Conservation (phyloP, 192 early-diverging fungal species). For the Spizellomyces sp. region DNA sequence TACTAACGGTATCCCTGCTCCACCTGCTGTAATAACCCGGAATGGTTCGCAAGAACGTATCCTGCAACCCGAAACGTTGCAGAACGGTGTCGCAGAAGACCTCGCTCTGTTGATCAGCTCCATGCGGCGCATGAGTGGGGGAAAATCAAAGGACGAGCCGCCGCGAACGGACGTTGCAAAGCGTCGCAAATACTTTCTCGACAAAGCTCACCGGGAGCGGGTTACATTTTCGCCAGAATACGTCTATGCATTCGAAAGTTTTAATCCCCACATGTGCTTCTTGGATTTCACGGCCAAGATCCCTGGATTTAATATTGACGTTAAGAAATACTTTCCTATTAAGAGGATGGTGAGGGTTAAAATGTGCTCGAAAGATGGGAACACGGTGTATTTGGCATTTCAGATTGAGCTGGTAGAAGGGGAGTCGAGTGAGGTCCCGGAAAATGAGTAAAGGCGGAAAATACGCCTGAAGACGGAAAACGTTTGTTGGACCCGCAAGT, state of each 20-base stretch:
- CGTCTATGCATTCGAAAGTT: slow-evolving; percentile 29
- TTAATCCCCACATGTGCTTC: slow-evolving; percentile 30
- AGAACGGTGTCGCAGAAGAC: slow-evolving; percentile 22
- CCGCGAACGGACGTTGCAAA: slow-evolving; percentile 21
- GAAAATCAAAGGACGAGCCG: slow-evolving; percentile 1
- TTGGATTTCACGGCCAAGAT: slow-evolving; percentile 24
- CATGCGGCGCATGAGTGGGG: slow-evolving; percentile 9
- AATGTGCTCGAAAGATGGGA: slow-evolving; percentile 21
- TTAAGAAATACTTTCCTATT: slow-evolving; percentile 27
- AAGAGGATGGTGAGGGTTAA: slow-evolving; percentile 7
- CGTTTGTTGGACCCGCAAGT: too few species aligned
- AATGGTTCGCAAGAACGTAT: slow-evolving; percentile 27
- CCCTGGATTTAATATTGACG: slow-evolving; percentile 28
- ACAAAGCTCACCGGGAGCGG: slow-evolving; percentile 11
- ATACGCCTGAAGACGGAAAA: too few species aligned
- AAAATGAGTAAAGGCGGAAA: too few species aligned
- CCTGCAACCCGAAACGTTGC: slow-evolving; percentile 25
- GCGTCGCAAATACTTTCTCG: slow-evolving; percentile 25
- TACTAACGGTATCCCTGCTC: slow-evolving; percentile 18
- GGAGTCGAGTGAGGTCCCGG: too few species aligned
- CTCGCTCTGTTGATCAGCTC: slow-evolving; percentile 24
- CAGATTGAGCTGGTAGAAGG: slow-evolving; percentile 19
- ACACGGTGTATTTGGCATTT: slow-evolving; percentile 15
- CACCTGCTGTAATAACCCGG: slow-evolving; percentile 10
- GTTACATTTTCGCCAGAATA: slow-evolving; percentile 19